Evolutionary conservation across 73 alveolate species (phyloP).

Genomic region (Paramecium bursaria): DNA sequence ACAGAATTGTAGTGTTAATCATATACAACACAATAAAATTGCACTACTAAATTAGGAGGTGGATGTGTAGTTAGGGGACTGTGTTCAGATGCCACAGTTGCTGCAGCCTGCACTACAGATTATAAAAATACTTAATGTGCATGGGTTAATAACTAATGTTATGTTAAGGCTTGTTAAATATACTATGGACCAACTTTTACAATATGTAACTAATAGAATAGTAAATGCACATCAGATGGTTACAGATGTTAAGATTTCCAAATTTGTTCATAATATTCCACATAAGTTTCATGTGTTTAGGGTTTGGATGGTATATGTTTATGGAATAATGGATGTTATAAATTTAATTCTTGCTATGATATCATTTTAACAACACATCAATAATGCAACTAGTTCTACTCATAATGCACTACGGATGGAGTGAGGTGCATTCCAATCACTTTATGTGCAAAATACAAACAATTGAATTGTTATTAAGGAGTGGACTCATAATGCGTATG

Average conservation of each 20-base stretch:
- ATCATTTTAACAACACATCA: background rate
- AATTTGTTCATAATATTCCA: background rate
- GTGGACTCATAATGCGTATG: constrained; percentile 2
- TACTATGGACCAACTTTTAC: background rate
- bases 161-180: background rate
- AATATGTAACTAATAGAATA: background rate
- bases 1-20: constrained; percentile 14
- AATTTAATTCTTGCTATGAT: background rate
- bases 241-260: constrained; percentile 5
- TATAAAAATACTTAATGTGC: background rate
- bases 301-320: constrained; percentile 37
- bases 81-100: background rate
- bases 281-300: background rate
- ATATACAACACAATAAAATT: background rate
- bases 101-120: constrained; percentile 35
- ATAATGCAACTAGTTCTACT: background rate
- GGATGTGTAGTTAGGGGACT: constrained; percentile 2
- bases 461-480: constrained; percentile 2
- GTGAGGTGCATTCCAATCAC: constrained; percentile 14
- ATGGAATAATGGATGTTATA: constrained; percentile 27
- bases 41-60: constrained; percentile 45
- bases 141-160: background rate
- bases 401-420: constrained; percentile 45
- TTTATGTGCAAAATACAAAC: background rate
- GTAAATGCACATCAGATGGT: constrained; percentile 12